Evolutionary conservation across 345 rosid genomes (phyloP).

Genomic region (Limnanthes douglasii): DNA sequence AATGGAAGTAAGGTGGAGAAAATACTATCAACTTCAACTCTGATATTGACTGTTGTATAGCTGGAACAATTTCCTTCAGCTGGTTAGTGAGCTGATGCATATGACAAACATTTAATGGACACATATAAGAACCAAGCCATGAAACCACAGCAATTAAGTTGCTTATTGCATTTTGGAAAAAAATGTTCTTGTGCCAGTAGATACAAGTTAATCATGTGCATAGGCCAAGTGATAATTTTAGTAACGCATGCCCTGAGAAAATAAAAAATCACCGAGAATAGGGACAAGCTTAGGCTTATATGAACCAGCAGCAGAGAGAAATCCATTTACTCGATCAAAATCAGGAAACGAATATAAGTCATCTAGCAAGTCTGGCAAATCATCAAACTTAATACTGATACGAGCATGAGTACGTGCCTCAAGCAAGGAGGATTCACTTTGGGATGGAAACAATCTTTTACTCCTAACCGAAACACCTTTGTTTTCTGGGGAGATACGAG

Average conservation of each 20-base stretch:
- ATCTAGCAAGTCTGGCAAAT: constrained; percentile 40
- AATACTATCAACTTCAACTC: constrained; percentile 59
- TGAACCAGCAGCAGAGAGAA: constrained; percentile 47
- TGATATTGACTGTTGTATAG: constrained; percentile 74
- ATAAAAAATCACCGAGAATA: no score
- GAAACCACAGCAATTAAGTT: no score
- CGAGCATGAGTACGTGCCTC: constrained; percentile 30
- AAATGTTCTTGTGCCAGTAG: no score
- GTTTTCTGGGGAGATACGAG: constrained; percentile 31
- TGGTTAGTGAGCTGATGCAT: constrained; percentile 86
- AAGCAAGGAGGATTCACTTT: constrained; percentile 25
- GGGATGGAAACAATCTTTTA: constrained; percentile 36
- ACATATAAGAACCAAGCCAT: no score
- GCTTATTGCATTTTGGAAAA: no score
- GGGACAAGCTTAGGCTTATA: no score
- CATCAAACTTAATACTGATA: constrained; percentile 35
- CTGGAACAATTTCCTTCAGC: constrained; percentile 80
- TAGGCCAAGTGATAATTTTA: no score
- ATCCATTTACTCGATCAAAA: constrained; percentile 56
- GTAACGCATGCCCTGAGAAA: no score
- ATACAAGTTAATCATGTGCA: no score
- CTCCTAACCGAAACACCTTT: constrained; percentile 33
- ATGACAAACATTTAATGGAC: constrained; percentile 11
- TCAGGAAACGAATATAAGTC: constrained; percentile 51
- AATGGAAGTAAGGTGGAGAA: constrained; percentile 53